A percentile compares a stretch with the other conserved stretches of the same genome.
These are phyloP conservation scores for Coccinonectria pachysandricola DNA, from an alignment of 2,329 filamentous ascomycete genomes.

Conservation along the genomic window DNA sequence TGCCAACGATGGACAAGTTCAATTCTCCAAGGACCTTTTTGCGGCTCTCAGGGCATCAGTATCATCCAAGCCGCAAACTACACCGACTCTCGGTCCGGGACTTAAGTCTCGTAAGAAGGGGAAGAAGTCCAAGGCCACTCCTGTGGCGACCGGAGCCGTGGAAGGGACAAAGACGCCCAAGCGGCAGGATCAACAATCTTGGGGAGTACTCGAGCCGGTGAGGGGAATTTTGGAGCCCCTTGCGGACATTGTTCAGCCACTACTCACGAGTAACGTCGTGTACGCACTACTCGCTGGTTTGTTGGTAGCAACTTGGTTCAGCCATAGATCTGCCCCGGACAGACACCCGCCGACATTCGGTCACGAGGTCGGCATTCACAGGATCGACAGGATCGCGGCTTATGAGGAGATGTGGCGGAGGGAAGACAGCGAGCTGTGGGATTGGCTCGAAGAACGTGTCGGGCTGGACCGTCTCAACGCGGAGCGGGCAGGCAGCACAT, in stretches of 20 bases:
- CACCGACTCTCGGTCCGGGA: constrained; percentile 33
- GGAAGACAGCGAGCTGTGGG: constrained; percentile 84
- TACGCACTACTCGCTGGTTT: constrained; percentile 65
- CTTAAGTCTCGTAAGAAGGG: constrained; percentile 50
- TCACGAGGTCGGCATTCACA: constrained; percentile 20
- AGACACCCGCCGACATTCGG: constrained; percentile 27
- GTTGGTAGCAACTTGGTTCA: constrained; percentile 65
- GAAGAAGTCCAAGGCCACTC: constrained; percentile 39
- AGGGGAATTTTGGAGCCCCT: constrained; percentile 60
- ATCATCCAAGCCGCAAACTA: constrained; percentile 48
- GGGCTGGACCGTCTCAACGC: constrained; percentile 52
- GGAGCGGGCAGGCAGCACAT: constrained; percentile 27
- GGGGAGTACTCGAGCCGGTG: constrained; percentile 76
- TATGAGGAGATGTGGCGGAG: constrained; percentile 90
- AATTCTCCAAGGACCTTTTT: constrained; percentile 73
- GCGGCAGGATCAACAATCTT: constrained; percentile 39
- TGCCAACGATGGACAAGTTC: constrained; percentile 76
- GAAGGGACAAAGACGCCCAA: constrained; percentile 31
- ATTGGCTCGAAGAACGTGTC: constrained; percentile 82
- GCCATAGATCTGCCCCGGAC: constrained; percentile 41
- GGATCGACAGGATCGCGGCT: constrained; percentile 61
- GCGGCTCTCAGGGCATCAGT: constrained; percentile 64
- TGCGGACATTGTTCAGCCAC: constrained; percentile 55
- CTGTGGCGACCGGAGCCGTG: constrained; percentile 32
- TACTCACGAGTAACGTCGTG: constrained; percentile 68